phyloP scores from a whole-genome alignment of 2,329 filamentous ascomycete genomes.

The Apiospora saccharicola region DNA sequence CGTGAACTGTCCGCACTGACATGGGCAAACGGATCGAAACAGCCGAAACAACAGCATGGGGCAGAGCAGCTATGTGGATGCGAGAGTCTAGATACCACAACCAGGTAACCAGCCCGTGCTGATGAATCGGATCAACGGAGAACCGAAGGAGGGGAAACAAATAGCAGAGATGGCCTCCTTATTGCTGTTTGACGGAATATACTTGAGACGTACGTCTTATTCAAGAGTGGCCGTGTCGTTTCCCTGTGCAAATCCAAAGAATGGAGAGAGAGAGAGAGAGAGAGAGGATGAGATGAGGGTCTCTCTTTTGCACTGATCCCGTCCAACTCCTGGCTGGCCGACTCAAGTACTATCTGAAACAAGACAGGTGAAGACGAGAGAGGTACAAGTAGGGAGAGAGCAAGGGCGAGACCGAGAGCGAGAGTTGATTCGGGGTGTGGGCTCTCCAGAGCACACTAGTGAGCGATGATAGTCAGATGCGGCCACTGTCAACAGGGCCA shows the following conservation, averaged over 20 bases:
- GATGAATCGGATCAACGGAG: slow-evolving; percentile 25
- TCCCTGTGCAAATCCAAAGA: slow-evolving; percentile 18
- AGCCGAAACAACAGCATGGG: slow-evolving; percentile 48
- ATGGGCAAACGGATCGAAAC: slow-evolving; percentile 47
- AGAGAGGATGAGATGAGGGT: slow-evolving; percentile 9
- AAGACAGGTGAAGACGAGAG: slow-evolving; percentile 17
- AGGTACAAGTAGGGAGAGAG: no score
- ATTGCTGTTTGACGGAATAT: slow-evolving; percentile 33
- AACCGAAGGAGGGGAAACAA: slow-evolving; percentile 32
- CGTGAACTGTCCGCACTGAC: slow-evolving; percentile 49
- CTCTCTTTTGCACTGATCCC: slow-evolving; percentile 18
- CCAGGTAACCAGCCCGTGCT: slow-evolving; percentile 34
- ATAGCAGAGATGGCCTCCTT: slow-evolving; percentile 29
- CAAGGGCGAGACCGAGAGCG: not conserved
- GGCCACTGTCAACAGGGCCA: not conserved
- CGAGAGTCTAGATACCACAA: slow-evolving; percentile 33
- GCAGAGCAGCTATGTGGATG: slow-evolving; percentile 32
- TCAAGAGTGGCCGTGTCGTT: slow-evolving; percentile 34
- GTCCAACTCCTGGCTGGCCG: slow-evolving; percentile 10
- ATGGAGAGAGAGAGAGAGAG: not conserved
- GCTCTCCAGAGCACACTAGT: slow-evolving; percentile 8
- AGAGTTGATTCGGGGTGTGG: slow-evolving; percentile 2
- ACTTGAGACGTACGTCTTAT: slow-evolving; percentile 38
- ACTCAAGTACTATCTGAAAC: slow-evolving; percentile 15
- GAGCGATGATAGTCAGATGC: slow-evolving; percentile 9